A percentile compares a stretch with the other conserved stretches of the same genome.
Conservation (phyloP, 164 flowering plant species). For the Protea cynaroides region DNA sequence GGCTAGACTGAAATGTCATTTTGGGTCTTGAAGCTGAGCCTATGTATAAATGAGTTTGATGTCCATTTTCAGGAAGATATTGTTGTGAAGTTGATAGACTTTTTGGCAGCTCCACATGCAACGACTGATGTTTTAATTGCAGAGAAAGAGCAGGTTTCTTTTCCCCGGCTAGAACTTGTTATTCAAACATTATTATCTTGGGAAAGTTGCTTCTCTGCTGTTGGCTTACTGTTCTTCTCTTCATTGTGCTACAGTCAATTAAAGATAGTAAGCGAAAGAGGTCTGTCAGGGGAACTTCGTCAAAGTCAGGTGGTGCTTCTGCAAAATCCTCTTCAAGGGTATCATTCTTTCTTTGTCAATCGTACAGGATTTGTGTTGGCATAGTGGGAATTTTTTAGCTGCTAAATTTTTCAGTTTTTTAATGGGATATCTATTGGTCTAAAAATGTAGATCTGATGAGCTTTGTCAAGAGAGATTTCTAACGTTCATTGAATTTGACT, state of each 20-base stretch:
- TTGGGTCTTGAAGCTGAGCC: background rate
- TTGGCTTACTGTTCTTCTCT: background rate
- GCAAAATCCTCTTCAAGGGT: conserved; percentile 63
- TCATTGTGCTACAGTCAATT: conserved; percentile 35
- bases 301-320: conserved; percentile 40
- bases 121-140: conserved; percentile 61
- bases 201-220: background rate
- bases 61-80: conserved; percentile 70
- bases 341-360: conserved; percentile 6
- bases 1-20: background rate
- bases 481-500: no score
- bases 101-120: conserved; percentile 73
- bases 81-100: conserved; percentile 63
- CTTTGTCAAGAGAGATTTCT: no score
- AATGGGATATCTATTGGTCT: background rate
- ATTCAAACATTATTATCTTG: background rate
- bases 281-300: conserved; percentile 29
- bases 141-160: conserved; percentile 68
- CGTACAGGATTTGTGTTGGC: background rate
- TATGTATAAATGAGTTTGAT: conserved; percentile 7
- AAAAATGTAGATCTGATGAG: no score
- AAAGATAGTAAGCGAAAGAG: conserved; percentile 68
- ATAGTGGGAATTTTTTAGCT: background rate
- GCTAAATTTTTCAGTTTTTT: background rate
- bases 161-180: background rate